These are phyloP conservation scores for Globisporangium nunn DNA, from an alignment of 352 stramenopile genomes.

Conservation along the genomic window DNA sequence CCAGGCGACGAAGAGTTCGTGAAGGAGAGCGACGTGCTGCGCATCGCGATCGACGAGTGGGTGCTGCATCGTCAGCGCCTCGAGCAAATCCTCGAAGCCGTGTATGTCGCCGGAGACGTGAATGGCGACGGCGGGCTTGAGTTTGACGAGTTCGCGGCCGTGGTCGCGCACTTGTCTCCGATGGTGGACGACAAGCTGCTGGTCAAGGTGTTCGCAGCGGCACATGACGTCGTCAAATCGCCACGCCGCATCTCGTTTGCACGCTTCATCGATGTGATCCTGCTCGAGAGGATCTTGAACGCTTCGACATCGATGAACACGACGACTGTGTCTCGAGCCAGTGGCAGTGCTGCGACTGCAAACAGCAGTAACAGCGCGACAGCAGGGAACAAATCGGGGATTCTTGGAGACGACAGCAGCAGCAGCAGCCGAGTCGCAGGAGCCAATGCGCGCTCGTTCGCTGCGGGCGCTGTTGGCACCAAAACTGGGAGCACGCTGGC, in stretches of 20 bases:
- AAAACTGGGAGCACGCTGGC: not conserved
- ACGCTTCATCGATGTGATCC: conserved; percentile 49
- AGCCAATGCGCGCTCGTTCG: not conserved
- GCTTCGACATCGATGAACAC: conserved; percentile 9
- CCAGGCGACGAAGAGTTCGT: conserved; percentile 50
- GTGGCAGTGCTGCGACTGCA: not conserved
- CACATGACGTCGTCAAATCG: conserved; percentile 52
- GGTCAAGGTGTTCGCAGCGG: conserved; percentile 50
- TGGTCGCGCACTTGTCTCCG: conserved; percentile 49
- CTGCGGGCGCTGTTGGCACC: not conserved
- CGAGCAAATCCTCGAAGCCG: conserved; percentile 65
- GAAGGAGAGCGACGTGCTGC: conserved; percentile 49
- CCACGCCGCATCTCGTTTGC: conserved; percentile 51
- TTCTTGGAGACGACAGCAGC: conserved; percentile 7
- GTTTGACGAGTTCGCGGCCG: conserved; percentile 67
- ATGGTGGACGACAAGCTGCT: conserved; percentile 44
- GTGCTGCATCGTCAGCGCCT: conserved; percentile 32
- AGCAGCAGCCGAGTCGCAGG: not conserved
- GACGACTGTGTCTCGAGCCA: not conserved
- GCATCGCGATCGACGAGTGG: conserved; percentile 60
- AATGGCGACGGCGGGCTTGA: conserved; percentile 65
- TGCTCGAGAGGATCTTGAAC: conserved; percentile 45
- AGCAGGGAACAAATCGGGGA: conserved; percentile 8
- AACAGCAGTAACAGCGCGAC: not conserved
- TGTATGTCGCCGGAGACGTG: conserved; percentile 60